Percentiles rank a stretch among this genome's conserved stretches.
phyloP scores from a whole-genome alignment of 2,329 filamentous ascomycete species.

The Talaromyces amestolkiae region DNA sequence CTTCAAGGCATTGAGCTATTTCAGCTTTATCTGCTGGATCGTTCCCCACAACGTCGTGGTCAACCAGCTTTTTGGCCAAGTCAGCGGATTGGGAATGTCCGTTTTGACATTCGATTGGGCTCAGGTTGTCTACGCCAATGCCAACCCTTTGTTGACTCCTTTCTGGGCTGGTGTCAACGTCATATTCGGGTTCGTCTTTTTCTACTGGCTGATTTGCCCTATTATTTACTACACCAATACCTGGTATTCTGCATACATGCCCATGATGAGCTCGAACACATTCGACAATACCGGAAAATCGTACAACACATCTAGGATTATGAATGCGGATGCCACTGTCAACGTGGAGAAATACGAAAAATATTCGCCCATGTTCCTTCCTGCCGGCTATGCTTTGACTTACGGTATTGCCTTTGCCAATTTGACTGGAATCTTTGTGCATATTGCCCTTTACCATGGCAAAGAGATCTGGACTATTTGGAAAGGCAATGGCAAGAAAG shows the following conservation, averaged over 20 bases:
- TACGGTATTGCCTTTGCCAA: conserved; percentile 68
- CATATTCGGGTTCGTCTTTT: conserved; percentile 44
- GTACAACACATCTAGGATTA: conserved; percentile 62
- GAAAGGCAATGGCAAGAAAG: conserved; percentile 34
- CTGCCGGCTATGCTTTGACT: conserved; percentile 55
- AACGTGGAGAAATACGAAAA: conserved; percentile 60
- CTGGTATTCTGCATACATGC: conserved; percentile 58
- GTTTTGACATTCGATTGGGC: conserved; percentile 76
- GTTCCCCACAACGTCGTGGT: conserved; percentile 64
- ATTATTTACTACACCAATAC: conserved; percentile 55
- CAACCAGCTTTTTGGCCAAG: conserved; percentile 71
- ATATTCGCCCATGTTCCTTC: conserved; percentile 66
- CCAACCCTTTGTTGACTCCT: conserved; percentile 66
- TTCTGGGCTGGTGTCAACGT: conserved; percentile 48
- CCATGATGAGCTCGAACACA: conserved; percentile 59
- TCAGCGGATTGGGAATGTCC: conserved; percentile 64
- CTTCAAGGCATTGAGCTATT: conserved; percentile 66
- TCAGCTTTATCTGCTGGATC: conserved; percentile 70
- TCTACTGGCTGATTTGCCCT: conserved; percentile 46
- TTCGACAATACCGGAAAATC: conserved; percentile 62
- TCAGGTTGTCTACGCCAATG: conserved; percentile 62
- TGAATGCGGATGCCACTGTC: conserved; percentile 55
- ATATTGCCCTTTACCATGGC: conserved; percentile 38
- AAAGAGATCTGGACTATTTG: conserved; percentile 37
- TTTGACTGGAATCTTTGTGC: conserved; percentile 55